Evolutionary conservation across 148 eudicot species (phyloP).

Genomic region (Linanthus parryae): DNA sequence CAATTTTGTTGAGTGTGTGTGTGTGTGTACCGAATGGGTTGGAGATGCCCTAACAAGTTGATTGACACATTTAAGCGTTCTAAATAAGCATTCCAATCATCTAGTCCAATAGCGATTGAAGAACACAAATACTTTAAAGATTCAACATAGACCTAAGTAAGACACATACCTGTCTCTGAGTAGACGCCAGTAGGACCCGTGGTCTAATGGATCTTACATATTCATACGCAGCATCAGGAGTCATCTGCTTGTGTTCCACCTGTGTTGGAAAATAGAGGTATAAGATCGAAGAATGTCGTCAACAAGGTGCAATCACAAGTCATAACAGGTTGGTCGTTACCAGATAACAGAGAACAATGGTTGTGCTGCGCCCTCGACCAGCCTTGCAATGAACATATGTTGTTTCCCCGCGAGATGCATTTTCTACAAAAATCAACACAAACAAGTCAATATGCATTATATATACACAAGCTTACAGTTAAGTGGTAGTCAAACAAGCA

Average conservation of each 20-base stretch:
- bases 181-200: constrained; percentile 39
- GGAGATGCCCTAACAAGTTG: too few species aligned
- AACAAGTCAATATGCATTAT: neutral
- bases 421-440: constrained; percentile 29
- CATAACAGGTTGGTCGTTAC: constrained; percentile 20
- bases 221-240: constrained; percentile 32
- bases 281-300: too few species aligned
- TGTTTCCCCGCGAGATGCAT: constrained; percentile 51
- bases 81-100: too few species aligned
- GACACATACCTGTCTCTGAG: constrained; percentile 42
- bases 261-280: constrained; percentile 12
- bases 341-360: constrained; percentile 78
- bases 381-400: constrained; percentile 96
- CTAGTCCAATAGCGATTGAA: too few species aligned
- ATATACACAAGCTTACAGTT: neutral
- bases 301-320: too few species aligned
- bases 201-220: constrained; percentile 47
- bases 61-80: too few species aligned
- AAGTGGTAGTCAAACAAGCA: too few species aligned
- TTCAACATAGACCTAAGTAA: neutral
- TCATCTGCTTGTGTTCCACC: constrained; percentile 51
- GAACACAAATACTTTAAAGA: too few species aligned
- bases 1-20: too few species aligned
- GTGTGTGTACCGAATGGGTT: too few species aligned
- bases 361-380: constrained; percentile 91